These are phyloP conservation scores for Tricholoma bakamatsutake DNA, from an alignment of 768 basidiomycete genomes.

Conservation along the genomic window DNA sequence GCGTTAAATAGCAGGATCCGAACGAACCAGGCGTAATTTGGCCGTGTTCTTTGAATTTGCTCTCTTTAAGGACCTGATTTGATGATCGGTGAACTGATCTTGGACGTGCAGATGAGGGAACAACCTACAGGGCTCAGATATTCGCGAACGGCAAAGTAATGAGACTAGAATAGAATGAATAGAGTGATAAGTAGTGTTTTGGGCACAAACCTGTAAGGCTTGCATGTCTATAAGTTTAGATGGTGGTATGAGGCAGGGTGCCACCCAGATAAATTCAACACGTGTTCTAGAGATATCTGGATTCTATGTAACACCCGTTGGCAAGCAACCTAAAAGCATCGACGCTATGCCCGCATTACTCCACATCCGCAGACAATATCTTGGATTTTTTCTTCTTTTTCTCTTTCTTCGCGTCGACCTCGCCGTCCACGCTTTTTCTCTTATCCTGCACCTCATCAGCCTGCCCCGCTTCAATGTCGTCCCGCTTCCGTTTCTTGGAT, in stretches of 20 bases:
- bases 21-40: constrained; percentile 85
- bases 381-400: constrained; percentile 20
- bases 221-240: constrained; percentile 27
- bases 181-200: not conserved
- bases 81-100: constrained; percentile 29
- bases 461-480: constrained; percentile 7
- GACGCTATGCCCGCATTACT: too few species aligned
- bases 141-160: constrained; percentile 58
- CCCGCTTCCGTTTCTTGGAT: constrained; percentile 17
- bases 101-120: constrained; percentile 10
- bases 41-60: constrained; percentile 99
- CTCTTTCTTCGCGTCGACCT: constrained; percentile 26
- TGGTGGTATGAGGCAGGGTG: constrained; percentile 15
- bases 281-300: too few species aligned
- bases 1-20: constrained; percentile 8
- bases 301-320: too few species aligned
- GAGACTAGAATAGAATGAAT: constrained; percentile 10
- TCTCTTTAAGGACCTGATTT: constrained; percentile 86
- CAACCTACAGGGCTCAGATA: constrained; percentile 75
- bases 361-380: constrained; percentile 7
- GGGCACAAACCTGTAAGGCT: constrained; percentile 30
- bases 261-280: too few species aligned
- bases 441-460: constrained; percentile 8
- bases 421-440: constrained; percentile 5
- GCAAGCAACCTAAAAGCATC: too few species aligned